A percentile compares a stretch with the other conserved stretches of the same genome.
phyloP scores from a whole-genome alignment of 2,329 filamentous ascomycete genomes.

The Elsinoe batatas region DNA sequence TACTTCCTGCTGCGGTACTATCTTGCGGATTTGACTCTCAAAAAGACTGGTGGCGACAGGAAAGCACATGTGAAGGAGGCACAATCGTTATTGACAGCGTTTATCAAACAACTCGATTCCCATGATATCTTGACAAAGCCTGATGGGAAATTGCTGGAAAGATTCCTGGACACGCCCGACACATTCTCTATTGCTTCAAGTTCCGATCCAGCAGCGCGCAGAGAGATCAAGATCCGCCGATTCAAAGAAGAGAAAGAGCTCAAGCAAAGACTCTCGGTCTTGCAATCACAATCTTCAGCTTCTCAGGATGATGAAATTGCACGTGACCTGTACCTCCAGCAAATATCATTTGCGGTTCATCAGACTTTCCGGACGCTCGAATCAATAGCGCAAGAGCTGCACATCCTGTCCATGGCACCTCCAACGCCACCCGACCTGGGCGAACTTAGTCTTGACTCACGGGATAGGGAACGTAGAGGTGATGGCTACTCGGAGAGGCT shows the following conservation, averaged over 20 bases:
- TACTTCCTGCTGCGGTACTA: conserved; percentile 70
- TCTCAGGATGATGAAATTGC: conserved; percentile 75
- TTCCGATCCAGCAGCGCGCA: conserved; percentile 55
- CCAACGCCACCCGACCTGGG: conserved; percentile 35
- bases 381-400: conserved; percentile 70
- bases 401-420: conserved; percentile 70
- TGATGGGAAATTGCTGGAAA: conserved; percentile 60
- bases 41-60: conserved; percentile 53
- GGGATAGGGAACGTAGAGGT: conserved; percentile 31
- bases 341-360: conserved; percentile 63
- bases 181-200: conserved; percentile 62
- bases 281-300: conserved; percentile 48
- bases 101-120: conserved; percentile 63
- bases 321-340: conserved; percentile 66
- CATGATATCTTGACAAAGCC: conserved; percentile 61
- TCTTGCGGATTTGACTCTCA: conserved; percentile 69
- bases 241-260: conserved; percentile 80
- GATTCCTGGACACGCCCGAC: conserved; percentile 62
- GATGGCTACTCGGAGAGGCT: conserved; percentile 62
- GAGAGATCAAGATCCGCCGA: conserved; percentile 75
- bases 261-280: conserved; percentile 68
- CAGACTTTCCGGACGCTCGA: conserved; percentile 82
- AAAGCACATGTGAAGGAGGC: conserved; percentile 53
- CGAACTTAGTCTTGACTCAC: conserved; percentile 33
- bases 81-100: conserved; percentile 64